Percentiles rank a stretch among this genome's conserved stretches.
Conservation (phyloP, 2,329 filamentous ascomycete species). For the Pyrenochaeta sp. region DNA sequence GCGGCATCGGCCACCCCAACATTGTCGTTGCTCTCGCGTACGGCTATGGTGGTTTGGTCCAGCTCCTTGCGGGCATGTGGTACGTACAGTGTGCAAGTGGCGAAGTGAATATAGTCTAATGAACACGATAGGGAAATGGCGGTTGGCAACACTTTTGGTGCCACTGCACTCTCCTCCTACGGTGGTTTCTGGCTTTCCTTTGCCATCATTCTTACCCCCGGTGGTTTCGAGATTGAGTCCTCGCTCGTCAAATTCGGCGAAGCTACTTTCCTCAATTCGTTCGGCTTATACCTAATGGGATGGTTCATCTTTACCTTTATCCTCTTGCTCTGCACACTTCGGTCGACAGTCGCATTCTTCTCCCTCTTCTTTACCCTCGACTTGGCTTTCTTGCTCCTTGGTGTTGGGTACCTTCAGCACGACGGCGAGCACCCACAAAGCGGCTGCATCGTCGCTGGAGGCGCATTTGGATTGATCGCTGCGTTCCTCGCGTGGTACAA, state of each 20-base stretch:
- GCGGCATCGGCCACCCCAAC: constrained; percentile 53
- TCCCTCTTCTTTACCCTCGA: constrained; percentile 66
- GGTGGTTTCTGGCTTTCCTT: constrained; percentile 70
- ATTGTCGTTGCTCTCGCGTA: constrained; percentile 59
- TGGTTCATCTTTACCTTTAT: constrained; percentile 69
- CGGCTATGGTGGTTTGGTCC: constrained; percentile 60
- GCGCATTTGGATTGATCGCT: constrained; percentile 61
- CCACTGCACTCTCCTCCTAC: constrained; percentile 68
- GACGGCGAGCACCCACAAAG: constrained; percentile 52
- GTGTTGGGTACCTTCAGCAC: constrained; percentile 61
- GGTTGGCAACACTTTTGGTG: constrained; percentile 70
- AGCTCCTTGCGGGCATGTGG: constrained; percentile 64
- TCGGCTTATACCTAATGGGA: constrained; percentile 67
- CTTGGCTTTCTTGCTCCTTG: constrained; percentile 66
- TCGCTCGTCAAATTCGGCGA: constrained; percentile 46
- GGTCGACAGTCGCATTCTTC: constrained; percentile 67
- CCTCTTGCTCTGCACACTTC: constrained; percentile 64
- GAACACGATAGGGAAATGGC: constrained; percentile 57
- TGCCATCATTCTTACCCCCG: constrained; percentile 66
- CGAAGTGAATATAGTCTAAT: neutral
- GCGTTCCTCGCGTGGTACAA: constrained; percentile 66
- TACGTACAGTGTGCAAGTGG: constrained; percentile 46
- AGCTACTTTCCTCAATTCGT: constrained; percentile 59
- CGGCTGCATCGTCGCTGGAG: constrained; percentile 60
- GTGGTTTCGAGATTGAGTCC: constrained; percentile 58